Base-by-base conservation (phyloP, 768 basidiomycete genomes). In the Sarcodon sp. region DNA sequence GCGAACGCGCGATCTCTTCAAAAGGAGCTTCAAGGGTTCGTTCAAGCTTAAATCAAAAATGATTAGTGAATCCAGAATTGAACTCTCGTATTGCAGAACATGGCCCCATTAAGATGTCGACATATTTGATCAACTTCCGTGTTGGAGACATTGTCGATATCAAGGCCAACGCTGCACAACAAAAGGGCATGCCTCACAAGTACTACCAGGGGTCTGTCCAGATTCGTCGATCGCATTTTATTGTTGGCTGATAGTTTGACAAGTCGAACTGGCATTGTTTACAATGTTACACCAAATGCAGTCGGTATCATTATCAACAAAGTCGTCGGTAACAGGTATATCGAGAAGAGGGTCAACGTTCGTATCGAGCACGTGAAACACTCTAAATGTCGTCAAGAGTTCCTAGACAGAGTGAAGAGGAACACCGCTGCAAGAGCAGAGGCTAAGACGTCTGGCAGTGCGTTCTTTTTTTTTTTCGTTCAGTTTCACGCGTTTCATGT, bases 1-100 rank as follows among this genome's bases (percentile, higher is more conserved):
- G 87, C 92, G 94, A 61, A 98, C 94, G 83, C 92, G 94, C 83
- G 75, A 93, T 74, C 96, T 98, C 93, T 98, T 99, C 87, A 92
- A 88, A 81, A 77, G 87, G 74, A 86, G 83, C 63, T 97, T 98
- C 85, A 94, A 94, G 80, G 81, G 92, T 93, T 53, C 43, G 47
- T 50, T 50, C 51, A 56, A 38, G 54, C 32, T 54, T 41, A 45
- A 39, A 41, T 15, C 27, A 13, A 7, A 21, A 33, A 27, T 27
- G 21, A 27, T 27, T 27, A 4, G 21, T 27, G 31, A 47, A 47
- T 43, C 43, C 45, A 55, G 43, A 51, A 53, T 36, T 47, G 47
- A 47, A 50, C n/a, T 53, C 48, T 41, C 45, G 15, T 21, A 38
- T 10, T 45, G 34, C 58, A 94, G 88, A 93, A 61, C 84, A 91